phyloP scores from a whole-genome alignment of 2,329 filamentous ascomycete species.

The Colletotrichum liaoningense region DNA sequence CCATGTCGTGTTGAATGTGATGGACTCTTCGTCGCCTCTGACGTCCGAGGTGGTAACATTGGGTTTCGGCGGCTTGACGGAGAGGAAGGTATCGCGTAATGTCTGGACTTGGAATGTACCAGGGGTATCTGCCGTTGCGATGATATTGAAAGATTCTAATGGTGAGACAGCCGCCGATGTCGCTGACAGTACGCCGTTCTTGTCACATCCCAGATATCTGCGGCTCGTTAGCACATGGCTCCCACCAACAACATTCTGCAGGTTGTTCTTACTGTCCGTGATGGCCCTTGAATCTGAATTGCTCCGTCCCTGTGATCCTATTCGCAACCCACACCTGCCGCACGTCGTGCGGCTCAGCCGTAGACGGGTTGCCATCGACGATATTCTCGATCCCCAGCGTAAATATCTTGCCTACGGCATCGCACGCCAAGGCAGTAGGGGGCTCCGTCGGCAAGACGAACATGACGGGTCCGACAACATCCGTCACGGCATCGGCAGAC shows the following conservation, averaged over 20 bases:
- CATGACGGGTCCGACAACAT: slow-evolving; percentile 85
- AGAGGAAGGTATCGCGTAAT: slow-evolving; percentile 76
- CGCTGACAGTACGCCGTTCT: slow-evolving; percentile 81
- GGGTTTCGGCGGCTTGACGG: slow-evolving; percentile 65
- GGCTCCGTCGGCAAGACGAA: slow-evolving; percentile 83
- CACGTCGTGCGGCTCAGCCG: slow-evolving; percentile 94
- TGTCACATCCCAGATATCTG: slow-evolving; percentile 89
- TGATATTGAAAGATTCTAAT: slow-evolving; percentile 83
- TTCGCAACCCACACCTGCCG: slow-evolving; percentile 96
- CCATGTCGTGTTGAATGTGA: slow-evolving; percentile 77
- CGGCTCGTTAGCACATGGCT: background rate
- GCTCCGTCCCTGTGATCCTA: slow-evolving; percentile 82
- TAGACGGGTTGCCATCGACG: slow-evolving; percentile 83
- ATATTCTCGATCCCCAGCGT: slow-evolving; percentile 86
- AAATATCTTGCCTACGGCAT: slow-evolving; percentile 89
- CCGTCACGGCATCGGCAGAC: slow-evolving; percentile 77
- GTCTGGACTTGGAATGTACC: slow-evolving; percentile 83
- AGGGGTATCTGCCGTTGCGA: slow-evolving; percentile 72
- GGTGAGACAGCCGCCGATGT: slow-evolving; percentile 84
- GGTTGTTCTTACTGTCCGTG: slow-evolving; percentile 76
- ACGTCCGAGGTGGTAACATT: slow-evolving; percentile 69
- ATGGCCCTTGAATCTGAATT: slow-evolving; percentile 87
- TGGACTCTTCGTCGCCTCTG: slow-evolving; percentile 78
- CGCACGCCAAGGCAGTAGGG: slow-evolving; percentile 83
- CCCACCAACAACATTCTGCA: fast-evolving